Percentiles rank a stretch among this genome's conserved stretches.
phyloP scores from a whole-genome alignment of 148 eudicot genomes.

The Vaccinium macrocarpon region DNA sequence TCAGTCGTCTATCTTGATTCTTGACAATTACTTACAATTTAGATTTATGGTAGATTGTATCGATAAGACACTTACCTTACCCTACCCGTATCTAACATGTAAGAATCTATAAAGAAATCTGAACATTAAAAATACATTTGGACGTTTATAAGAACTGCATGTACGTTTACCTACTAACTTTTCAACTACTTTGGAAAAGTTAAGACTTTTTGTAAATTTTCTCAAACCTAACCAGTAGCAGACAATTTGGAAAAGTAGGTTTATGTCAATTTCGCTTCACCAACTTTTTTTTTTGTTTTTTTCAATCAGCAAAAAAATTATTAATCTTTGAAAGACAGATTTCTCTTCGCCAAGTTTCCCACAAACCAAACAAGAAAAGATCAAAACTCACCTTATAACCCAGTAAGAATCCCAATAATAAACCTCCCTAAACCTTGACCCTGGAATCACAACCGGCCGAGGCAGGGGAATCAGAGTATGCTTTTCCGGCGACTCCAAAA shows the following conservation, averaged over 20 bases:
- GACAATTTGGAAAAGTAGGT: not conserved
- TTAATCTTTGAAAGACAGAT: too few species aligned
- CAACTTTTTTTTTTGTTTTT: not conserved
- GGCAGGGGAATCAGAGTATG: conserved; percentile 65
- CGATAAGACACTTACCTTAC: too few species aligned
- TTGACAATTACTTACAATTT: too few species aligned
- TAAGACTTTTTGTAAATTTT: not conserved
- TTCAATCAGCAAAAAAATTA: too few species aligned
- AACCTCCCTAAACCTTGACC: conserved; percentile 83
- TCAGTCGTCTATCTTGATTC: too few species aligned
- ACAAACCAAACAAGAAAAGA: conserved; percentile 1
- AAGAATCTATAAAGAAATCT: too few species aligned
- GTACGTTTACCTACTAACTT: not conserved
- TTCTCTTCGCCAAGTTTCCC: too few species aligned
- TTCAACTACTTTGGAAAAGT: not conserved
- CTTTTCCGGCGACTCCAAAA: conserved; percentile 36
- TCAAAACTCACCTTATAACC: conserved; percentile 62
- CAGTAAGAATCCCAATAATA: conserved; percentile 96
- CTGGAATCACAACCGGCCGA: conserved; percentile 64
- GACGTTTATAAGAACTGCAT: too few species aligned
- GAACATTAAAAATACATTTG: too few species aligned
- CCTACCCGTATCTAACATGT: too few species aligned
- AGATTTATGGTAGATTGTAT: too few species aligned
- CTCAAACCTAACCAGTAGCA: not conserved
- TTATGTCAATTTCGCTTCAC: not conserved